Evolutionary conservation across 1,139 yeast genomes (phyloP), one percentile per base, ranked within the genome.

Genomic region (Pichia sp.): DNA sequence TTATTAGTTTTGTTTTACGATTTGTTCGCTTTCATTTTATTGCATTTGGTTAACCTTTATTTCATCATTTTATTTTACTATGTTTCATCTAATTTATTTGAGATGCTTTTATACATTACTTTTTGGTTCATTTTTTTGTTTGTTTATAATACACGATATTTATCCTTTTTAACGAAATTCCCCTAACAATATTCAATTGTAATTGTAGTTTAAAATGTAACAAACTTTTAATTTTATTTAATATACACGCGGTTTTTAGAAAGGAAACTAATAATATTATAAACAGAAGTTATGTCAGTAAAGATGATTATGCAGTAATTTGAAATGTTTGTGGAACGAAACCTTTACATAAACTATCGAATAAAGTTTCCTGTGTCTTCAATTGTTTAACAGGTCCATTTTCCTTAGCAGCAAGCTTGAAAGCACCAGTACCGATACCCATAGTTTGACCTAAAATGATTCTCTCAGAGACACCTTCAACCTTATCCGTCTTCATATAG

Each of bases 361-460:
- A 85, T 54, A 84, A 65, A 1, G 86, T 72, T 28, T 79, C 78
- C 58, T 77, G 83, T 22, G 70, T 72, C 40, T 62, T 62, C 58
- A 84, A 68, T 30, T 46, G 51, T 8, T 41, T 47, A 6, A 50
- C 72, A 75, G 48, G 73, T 41, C 73, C 68, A 42, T 72, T 67
- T 4, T 82, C 77, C 45, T 78, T 72, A 55, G 83, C 81, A 12
- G 85, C 87, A 62, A 93, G 76, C 65, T 90, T 86, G 27, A 94
- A 94, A 2, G 96, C 85, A 63, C 99, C 99, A 4, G 99, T 94
- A 68, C 99, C 99, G 60, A 94, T 79, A 51, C 99, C 99, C 20
- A 99, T 98, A 79, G 93, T 81, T 75, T 94, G 99, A 45, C 99
- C 99, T 63, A 94, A 79, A 77, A 94, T 88, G 51, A 94, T 96